Percentiles rank a stretch among this genome's conserved stretches.
Evolutionary conservation across 306 rosid genomes (phyloP).

Genomic region (Dalbergia oliveri): DNA sequence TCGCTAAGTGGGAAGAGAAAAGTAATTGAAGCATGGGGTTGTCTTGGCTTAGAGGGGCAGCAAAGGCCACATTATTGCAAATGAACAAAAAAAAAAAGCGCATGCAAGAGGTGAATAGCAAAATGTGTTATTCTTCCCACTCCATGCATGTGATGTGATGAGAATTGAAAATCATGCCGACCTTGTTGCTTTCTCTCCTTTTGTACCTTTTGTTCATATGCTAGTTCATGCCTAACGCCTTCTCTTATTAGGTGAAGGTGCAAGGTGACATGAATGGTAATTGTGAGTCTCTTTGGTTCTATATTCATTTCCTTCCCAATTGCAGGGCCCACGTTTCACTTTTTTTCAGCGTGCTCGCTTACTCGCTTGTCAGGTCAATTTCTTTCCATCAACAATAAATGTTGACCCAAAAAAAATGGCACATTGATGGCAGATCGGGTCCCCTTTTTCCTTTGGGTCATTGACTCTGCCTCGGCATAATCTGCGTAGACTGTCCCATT

Average conservation of each 20-base stretch:
- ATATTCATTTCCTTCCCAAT: background rate
- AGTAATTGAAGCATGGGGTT: slow-evolving; percentile 53
- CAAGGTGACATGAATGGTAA: background rate
- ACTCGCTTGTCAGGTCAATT: background rate
- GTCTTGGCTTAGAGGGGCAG: slow-evolving; percentile 74
- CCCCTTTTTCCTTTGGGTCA: background rate
- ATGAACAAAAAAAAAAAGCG: slow-evolving; percentile 43
- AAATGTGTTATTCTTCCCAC: slow-evolving; percentile 35
- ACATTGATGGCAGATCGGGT: no score
- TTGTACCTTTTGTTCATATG: no score
- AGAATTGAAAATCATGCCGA: slow-evolving; percentile 15
- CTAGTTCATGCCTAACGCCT: background rate
- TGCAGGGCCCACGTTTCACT: background rate
- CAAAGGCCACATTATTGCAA: slow-evolving; percentile 62
- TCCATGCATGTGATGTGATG: background rate
- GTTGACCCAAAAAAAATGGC: no score
- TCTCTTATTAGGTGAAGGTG: background rate
- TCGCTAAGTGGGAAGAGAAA: slow-evolving; percentile 45
- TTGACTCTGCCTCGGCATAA: background rate
- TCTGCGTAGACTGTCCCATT: background rate
- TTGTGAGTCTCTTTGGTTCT: background rate
- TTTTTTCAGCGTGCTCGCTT: background rate
- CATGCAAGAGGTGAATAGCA: slow-evolving; percentile 56
- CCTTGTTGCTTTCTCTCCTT: background rate
- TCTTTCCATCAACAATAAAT: background rate